Conservation (phyloP, 2,329 filamentous ascomycete genomes). For the Aspergillus quadrilineatus region DNA sequence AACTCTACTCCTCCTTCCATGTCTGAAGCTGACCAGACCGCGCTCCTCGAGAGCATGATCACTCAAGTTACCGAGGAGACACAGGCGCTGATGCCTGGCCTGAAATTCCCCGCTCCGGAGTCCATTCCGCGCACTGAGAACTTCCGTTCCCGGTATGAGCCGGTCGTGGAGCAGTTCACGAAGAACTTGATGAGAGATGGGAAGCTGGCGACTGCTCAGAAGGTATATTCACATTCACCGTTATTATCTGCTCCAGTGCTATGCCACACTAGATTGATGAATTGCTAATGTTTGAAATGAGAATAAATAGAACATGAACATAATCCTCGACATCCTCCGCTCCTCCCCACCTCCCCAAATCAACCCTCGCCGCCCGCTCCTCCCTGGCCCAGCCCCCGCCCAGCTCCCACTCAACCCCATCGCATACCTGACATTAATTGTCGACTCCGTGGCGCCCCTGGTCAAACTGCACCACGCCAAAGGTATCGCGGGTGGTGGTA, state of each 20-base stretch:
- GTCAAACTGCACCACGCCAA: constrained; percentile 73
- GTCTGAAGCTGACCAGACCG: constrained; percentile 26
- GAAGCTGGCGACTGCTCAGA: constrained; percentile 85
- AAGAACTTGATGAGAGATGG: constrained; percentile 89
- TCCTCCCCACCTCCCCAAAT: constrained; percentile 76
- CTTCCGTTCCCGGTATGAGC: constrained; percentile 80
- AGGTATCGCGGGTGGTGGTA: constrained; percentile 82
- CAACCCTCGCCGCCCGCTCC: constrained; percentile 60
- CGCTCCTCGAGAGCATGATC: constrained; percentile 39
- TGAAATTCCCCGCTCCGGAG: constrained; percentile 74
- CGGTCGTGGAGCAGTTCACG: constrained; percentile 80
- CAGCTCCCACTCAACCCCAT: constrained; percentile 87
- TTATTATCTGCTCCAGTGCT: not conserved
- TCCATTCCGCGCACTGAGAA: constrained; percentile 63
- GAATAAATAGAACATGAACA: constrained; percentile 70
- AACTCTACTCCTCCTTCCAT: not conserved
- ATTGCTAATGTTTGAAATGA: not conserved
- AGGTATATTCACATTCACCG: constrained; percentile 52
- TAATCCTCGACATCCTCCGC: constrained; percentile 78
- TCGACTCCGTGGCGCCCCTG: constrained; percentile 90
- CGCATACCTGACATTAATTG: constrained; percentile 81
- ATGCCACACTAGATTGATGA: not conserved
- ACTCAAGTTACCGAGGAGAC: constrained; percentile 33
- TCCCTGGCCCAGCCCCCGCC: constrained; percentile 71
- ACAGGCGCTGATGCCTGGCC: constrained; percentile 51